Conservation (phyloP, 306 rosid genomes). For the Cicer chorassanicum region DNA sequence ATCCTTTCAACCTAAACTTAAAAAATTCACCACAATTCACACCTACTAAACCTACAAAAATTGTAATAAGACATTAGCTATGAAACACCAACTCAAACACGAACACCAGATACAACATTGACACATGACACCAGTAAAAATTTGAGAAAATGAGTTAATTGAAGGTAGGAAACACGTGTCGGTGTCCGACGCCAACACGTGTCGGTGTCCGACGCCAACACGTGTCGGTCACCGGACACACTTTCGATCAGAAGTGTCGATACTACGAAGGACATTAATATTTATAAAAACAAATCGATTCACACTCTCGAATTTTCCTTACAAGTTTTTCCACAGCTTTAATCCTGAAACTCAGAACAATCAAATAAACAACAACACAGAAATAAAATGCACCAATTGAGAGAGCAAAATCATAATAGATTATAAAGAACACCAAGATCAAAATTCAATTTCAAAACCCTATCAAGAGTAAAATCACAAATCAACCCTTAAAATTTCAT, state of each 20-base stretch:
- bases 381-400: background rate
- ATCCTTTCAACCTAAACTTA: background rate
- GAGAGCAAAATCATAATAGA: background rate
- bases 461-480: conserved; percentile 20
- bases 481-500: conserved; percentile 10
- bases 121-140: too few species aligned
- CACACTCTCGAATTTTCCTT: too few species aligned
- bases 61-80: background rate
- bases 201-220: too few species aligned
- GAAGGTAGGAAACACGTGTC: too few species aligned
- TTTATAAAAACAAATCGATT: too few species aligned
- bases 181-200: too few species aligned
- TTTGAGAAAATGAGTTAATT: too few species aligned
- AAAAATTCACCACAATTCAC: conserved; percentile 21
- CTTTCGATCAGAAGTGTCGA: too few species aligned
- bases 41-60: conserved; percentile 37
- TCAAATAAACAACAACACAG: conserved; percentile 14
- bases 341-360: background rate
- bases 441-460: conserved; percentile 14
- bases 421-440: background rate
- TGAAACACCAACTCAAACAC: too few species aligned
- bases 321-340: background rate
- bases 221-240: too few species aligned
- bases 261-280: too few species aligned
- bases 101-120: too few species aligned